Conservation (phyloP, 345 rosid species). For the Arabis alpina region DNA sequence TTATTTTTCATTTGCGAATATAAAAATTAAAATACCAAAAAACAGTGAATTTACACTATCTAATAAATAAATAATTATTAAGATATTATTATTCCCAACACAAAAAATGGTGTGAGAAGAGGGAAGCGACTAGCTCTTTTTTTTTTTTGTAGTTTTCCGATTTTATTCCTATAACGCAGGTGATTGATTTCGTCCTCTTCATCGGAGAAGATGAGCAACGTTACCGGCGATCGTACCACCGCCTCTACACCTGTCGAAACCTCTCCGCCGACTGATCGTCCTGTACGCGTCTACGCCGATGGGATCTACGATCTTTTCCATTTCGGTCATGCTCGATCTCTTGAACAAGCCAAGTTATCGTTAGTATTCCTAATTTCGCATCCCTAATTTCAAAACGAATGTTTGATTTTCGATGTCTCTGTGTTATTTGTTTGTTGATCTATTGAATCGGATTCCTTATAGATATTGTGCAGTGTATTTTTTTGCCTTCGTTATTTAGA, state of each 20-base stretch:
- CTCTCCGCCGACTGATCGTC: slow-evolving; percentile 52
- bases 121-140: slow-evolving; percentile 29
- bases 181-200: slow-evolving; percentile 26
- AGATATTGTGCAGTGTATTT: neutral
- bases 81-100: slow-evolving; percentile 15
- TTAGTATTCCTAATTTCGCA: slow-evolving; percentile 39
- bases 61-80: neutral
- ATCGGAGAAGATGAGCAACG: slow-evolving; percentile 43
- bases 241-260: slow-evolving; percentile 27
- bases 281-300: slow-evolving; percentile 92
- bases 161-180: neutral
- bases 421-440: slow-evolving; percentile 28
- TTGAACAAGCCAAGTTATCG: slow-evolving; percentile 94
- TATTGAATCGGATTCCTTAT: slow-evolving; percentile 9
- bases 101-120: slow-evolving; percentile 19
- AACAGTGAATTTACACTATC: neutral
- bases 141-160: slow-evolving; percentile 13
- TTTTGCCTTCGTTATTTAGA: neutral
- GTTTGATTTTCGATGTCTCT: neutral
- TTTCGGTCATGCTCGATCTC: slow-evolving; percentile 95
- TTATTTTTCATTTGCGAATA: neutral
- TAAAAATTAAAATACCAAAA: neutral
- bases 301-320: slow-evolving; percentile 99
- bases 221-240: slow-evolving; percentile 31
- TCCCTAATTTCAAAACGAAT: neutral